A percentile compares a stretch with the other conserved stretches of the same genome.
phyloP scores from a whole-genome alignment of 2,329 filamentous ascomycete species.

The Sporothrix brasiliensis region DNA sequence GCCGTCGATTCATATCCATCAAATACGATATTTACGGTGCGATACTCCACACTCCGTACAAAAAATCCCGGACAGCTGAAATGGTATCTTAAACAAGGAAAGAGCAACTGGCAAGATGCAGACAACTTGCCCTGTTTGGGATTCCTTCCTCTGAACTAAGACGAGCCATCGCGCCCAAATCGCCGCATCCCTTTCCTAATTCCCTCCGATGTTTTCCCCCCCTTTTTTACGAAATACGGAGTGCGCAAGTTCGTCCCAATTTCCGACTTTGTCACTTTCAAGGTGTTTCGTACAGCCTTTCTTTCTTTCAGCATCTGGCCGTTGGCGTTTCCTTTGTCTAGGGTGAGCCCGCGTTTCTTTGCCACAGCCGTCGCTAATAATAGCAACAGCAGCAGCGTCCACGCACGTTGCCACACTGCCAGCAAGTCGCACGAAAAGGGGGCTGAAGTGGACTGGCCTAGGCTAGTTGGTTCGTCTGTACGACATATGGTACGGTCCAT shows the following conservation, averaged over 20 bases:
- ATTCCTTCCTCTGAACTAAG: constrained; percentile 22
- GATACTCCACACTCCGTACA: not conserved
- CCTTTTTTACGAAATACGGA: not conserved
- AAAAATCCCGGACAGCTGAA: not conserved
- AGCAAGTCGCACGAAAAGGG: constrained; percentile 13
- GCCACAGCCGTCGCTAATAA: constrained; percentile 28
- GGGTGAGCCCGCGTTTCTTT: constrained; percentile 11
- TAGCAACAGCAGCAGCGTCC: constrained; percentile 26
- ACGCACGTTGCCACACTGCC: not conserved
- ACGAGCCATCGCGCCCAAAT: constrained; percentile 19
- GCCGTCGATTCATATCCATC: not conserved
- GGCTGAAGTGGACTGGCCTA: constrained; percentile 1
- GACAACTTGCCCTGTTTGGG: constrained; percentile 13
- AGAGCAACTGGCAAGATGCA: constrained; percentile 16
- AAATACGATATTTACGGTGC: not conserved
- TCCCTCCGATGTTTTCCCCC: not conserved
- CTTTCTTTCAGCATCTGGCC: not conserved
- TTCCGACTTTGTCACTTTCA: not conserved
- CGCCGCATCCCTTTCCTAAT: constrained; percentile 12
- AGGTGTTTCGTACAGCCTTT: not conserved
- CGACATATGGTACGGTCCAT: no score
- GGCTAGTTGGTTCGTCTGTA: not conserved
- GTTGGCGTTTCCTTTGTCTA: not conserved
- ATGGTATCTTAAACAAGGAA: not conserved
- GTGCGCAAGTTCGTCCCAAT: not conserved